Evolutionary conservation across 352 stramenopile genomes (phyloP).

Genomic region (Elongisporangium undulatum): DNA sequence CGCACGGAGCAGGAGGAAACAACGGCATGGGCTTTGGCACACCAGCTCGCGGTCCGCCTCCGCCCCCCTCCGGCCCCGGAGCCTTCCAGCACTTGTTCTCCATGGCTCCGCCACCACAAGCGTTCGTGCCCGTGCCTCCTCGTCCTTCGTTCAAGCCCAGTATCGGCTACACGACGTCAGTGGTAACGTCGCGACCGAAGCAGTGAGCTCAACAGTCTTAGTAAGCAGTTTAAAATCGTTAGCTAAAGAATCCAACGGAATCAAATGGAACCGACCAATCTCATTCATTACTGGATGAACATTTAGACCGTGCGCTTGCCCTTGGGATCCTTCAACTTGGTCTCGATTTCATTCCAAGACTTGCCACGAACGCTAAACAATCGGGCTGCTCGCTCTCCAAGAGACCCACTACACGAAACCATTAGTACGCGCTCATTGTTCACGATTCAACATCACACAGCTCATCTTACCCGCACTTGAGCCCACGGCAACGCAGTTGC

Average conservation of each 20-base stretch:
- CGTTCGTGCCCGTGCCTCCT: slow-evolving; percentile 24
- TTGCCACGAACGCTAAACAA: slow-evolving; percentile 93
- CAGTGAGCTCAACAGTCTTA: slow-evolving; percentile 24
- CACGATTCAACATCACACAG: neutral
- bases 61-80: slow-evolving; percentile 9
- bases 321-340: slow-evolving; percentile 69
- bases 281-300: neutral
- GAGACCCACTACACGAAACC: slow-evolving; percentile 61
- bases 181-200: slow-evolving; percentile 58
- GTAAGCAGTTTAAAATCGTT: slow-evolving; percentile 2
- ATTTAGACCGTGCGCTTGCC: slow-evolving; percentile 3
- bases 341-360: slow-evolving; percentile 85
- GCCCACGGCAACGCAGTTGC: slow-evolving; percentile 85
- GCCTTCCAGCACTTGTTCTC: slow-evolving; percentile 29
- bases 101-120: slow-evolving; percentile 20
- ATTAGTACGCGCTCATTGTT: slow-evolving; percentile 1
- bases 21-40: slow-evolving; percentile 27
- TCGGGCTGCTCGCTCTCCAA: slow-evolving; percentile 86
- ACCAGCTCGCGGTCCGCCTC: slow-evolving; percentile 25
- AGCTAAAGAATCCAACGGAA: neutral
- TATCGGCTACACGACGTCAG: slow-evolving; percentile 67
- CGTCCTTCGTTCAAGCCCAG: slow-evolving; percentile 68
- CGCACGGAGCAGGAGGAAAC: slow-evolving; percentile 12
- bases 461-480: slow-evolving; percentile 94
- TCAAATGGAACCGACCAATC: neutral